phyloP scores from a whole-genome alignment of 2,329 filamentous ascomycete species.

The Rutstroemia sp. region DNA sequence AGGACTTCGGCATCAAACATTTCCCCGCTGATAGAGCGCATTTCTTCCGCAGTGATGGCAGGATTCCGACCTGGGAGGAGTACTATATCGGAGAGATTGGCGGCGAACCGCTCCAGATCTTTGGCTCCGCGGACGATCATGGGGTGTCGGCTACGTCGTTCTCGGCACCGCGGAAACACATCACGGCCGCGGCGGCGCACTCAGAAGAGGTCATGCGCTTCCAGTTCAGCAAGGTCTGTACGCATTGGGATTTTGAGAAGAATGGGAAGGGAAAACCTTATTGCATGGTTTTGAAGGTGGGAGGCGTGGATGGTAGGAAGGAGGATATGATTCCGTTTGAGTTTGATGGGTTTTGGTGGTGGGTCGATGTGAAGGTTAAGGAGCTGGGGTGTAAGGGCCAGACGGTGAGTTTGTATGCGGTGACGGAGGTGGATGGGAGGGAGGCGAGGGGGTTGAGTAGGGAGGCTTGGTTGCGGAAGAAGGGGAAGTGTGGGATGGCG shows the following conservation, averaged over 20 bases:
- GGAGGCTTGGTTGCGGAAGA: constrained; percentile 24
- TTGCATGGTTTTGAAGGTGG: constrained; percentile 61
- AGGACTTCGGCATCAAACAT: constrained; percentile 73
- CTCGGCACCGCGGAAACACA: constrained; percentile 49
- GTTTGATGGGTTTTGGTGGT: constrained; percentile 75
- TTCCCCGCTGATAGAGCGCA: constrained; percentile 62
- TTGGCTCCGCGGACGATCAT: constrained; percentile 36
- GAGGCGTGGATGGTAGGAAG: constrained; percentile 58
- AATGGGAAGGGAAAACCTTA: constrained; percentile 60
- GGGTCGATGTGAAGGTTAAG: constrained; percentile 62
- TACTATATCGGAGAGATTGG: constrained; percentile 61
- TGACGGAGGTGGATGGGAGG: constrained; percentile 41
- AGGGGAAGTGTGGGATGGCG: constrained; percentile 24
- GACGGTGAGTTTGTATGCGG: constrained; percentile 54
- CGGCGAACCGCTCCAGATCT: constrained; percentile 41
- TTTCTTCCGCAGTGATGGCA: constrained; percentile 70
- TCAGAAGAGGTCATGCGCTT: constrained; percentile 61
- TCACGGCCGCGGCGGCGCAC: constrained; percentile 42
- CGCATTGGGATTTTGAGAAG: constrained; percentile 71
- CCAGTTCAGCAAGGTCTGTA: constrained; percentile 70
- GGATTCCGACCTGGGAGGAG: constrained; percentile 67
- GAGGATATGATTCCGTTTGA: constrained; percentile 65
- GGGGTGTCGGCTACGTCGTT: constrained; percentile 52
- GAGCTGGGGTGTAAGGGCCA: constrained; percentile 64
- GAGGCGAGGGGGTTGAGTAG: constrained; percentile 26